Evolutionary conservation across 768 basidiomycete genomes (phyloP).

Genomic region (Sutorius australiensis): DNA sequence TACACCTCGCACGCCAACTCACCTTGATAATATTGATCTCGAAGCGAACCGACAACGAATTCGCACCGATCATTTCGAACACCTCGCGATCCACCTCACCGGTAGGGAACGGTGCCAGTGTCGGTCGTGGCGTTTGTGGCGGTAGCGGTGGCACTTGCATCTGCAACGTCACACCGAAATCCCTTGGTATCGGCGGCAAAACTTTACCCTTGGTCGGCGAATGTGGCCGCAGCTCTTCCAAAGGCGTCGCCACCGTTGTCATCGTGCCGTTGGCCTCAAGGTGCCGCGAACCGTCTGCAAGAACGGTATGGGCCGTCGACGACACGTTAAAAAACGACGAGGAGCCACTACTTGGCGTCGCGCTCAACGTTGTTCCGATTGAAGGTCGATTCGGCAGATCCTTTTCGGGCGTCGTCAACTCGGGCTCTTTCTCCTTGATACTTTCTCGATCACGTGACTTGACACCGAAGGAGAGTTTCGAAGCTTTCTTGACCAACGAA

Average conservation of each 20-base stretch:
- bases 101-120: constrained; percentile 53
- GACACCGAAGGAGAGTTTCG: constrained; percentile 74
- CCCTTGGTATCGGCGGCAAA: constrained; percentile 78
- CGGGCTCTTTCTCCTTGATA: constrained; percentile 42
- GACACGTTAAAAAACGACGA: constrained; percentile 86
- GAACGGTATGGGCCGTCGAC: constrained; percentile 45
- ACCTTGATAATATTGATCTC: constrained; percentile 98
- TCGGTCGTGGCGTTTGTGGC: constrained; percentile 36
- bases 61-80: constrained; percentile 72
- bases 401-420: constrained; percentile 39
- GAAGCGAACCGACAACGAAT: constrained; percentile 85
- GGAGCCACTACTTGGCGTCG: constrained; percentile 72
- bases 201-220: constrained; percentile 58
- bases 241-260: constrained; percentile 16
- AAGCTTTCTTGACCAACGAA: constrained; percentile 67
- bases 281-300: constrained; percentile 34
- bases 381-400: constrained; percentile 44
- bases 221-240: constrained; percentile 41
- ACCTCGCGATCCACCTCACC: constrained; percentile 64
- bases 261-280: constrained; percentile 23
- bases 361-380: constrained; percentile 47
- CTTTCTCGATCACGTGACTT: constrained; percentile 48
- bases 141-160: constrained; percentile 8
- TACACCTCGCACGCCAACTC: constrained; percentile 18
- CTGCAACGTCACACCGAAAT: constrained; percentile 42